Percentiles rank a stretch among this genome's conserved stretches.
These are phyloP conservation scores for Poronia punctata DNA, from an alignment of 495 filamentous ascomycete species.

Conservation along the genomic window DNA sequence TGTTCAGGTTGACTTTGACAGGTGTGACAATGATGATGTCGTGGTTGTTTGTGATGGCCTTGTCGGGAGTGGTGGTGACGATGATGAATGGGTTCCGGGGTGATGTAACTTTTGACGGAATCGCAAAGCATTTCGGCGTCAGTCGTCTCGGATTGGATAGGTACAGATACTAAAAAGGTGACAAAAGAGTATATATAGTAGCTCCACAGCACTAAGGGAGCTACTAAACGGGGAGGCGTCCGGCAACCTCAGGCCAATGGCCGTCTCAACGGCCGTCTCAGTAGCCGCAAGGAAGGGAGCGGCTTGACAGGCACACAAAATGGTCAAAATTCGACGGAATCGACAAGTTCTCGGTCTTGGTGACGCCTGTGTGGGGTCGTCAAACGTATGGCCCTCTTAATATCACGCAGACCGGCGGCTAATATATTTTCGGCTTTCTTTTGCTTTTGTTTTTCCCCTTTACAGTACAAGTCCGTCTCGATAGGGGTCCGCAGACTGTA, in stretches of 20 bases:
- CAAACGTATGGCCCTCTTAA: no score
- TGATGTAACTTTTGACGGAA: conserved; percentile 17
- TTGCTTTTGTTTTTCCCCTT: no score
- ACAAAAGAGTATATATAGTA: conserved; percentile 21
- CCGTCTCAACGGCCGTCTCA: conserved; percentile 13
- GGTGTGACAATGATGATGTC: not conserved
- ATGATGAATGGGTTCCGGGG: conserved; percentile 10
- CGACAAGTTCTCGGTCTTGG: no score
- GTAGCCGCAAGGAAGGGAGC: no score
- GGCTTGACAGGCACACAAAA: conserved; percentile 16
- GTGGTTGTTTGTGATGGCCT: no score
- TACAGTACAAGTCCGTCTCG: no score
- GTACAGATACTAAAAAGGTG: conserved; percentile 7
- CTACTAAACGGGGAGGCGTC: conserved; percentile 8
- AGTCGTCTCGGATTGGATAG: conserved; percentile 14
- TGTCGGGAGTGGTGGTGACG: conserved; percentile 1
- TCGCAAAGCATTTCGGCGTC: conserved; percentile 31
- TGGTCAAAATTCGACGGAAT: conserved; percentile 8
- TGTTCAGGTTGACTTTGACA: conserved; percentile 10
- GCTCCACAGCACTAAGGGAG: conserved; percentile 13
- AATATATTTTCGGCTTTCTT: no score
- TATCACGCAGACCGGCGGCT: no score
- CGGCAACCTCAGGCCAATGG: conserved; percentile 12
- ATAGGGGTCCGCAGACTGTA: no score
- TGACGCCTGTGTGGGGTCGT: no score